These are phyloP conservation scores for Nitzschia inconspicua DNA, from an alignment of 108 stramenopile species.

Conservation along the genomic window DNA sequence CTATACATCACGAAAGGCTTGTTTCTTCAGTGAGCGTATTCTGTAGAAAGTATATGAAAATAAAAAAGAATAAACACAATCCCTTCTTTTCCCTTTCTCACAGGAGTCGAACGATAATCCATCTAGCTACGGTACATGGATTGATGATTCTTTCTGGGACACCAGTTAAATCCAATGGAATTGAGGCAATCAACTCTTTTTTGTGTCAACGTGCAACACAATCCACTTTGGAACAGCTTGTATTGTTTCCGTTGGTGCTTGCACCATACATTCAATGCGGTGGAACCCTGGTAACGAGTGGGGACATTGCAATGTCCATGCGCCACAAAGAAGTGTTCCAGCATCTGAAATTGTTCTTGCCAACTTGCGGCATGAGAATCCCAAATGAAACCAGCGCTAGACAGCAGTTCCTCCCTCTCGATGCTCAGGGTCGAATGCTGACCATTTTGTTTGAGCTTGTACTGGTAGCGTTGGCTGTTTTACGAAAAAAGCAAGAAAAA, in stretches of 20 bases:
- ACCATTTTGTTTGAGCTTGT: constrained; percentile 1
- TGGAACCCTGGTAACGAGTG: constrained; percentile 14
- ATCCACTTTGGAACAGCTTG: constrained; percentile 18
- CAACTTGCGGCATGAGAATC: constrained; percentile 7
- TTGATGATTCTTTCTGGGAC: no score
- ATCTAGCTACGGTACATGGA: no score
- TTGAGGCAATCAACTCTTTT: no score
- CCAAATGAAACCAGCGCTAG: constrained; percentile 16
- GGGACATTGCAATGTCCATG: constrained; percentile 29
- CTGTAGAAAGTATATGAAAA: no score
- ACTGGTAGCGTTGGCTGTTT: constrained; percentile 13
- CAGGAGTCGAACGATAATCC: no score
- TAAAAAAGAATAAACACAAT: no score
- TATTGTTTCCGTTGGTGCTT: constrained; percentile 28
- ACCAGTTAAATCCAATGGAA: no score
- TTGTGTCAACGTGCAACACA: constrained; percentile 14
- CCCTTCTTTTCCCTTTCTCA: no score
- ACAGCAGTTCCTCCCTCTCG: constrained; percentile 1
- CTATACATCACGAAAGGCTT: no score
- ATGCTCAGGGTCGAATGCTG: constrained; percentile 8
- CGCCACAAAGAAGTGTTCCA: constrained; percentile 9
- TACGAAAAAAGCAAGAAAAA: no score
- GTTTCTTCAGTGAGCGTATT: no score
- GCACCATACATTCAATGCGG: no score
- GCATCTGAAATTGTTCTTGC: constrained; percentile 4